phyloP scores from a whole-genome alignment of 83 land plant species.

The Picea mariana region DNA sequence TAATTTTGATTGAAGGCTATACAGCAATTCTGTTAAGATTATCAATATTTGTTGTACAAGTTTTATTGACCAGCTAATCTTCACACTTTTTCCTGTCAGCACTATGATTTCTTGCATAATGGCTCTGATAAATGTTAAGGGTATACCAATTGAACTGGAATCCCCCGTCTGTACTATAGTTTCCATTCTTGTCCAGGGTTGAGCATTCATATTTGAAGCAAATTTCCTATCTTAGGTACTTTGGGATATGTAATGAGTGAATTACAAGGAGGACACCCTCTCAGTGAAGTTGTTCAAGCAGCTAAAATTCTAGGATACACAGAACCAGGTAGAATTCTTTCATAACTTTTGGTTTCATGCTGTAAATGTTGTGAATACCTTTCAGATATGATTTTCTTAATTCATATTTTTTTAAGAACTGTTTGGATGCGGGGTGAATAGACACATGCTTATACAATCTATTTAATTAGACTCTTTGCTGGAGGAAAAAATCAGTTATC shows the following conservation, averaged over 20 bases:
- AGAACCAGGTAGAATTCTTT: constrained; percentile 71
- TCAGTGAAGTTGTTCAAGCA: constrained; percentile 70
- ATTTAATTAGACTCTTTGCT: background rate
- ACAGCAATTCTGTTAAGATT: background rate
- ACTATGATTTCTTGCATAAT: constrained; percentile 5
- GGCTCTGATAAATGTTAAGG: background rate
- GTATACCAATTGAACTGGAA: background rate
- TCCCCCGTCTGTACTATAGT: too few species aligned
- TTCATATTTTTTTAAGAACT: background rate
- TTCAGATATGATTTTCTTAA: background rate
- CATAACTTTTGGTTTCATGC: background rate
- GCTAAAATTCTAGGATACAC: constrained; percentile 87
- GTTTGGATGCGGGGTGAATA: background rate
- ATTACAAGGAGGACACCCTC: constrained; percentile 69
- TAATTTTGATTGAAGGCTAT: background rate
- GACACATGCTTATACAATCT: background rate
- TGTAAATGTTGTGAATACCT: constrained; percentile 3
- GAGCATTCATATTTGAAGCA: background rate
- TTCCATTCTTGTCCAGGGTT: too few species aligned
- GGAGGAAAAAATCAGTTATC: background rate
- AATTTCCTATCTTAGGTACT: constrained; percentile 49
- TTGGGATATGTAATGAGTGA: constrained; percentile 85
- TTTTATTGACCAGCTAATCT: background rate
- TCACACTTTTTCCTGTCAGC: background rate
- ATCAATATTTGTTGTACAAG: background rate